Evolutionary conservation across 2,329 filamentous ascomycete genomes (phyloP), one percentile per base, ranked within the genome.

Genomic region (Penicillium glabrum): DNA sequence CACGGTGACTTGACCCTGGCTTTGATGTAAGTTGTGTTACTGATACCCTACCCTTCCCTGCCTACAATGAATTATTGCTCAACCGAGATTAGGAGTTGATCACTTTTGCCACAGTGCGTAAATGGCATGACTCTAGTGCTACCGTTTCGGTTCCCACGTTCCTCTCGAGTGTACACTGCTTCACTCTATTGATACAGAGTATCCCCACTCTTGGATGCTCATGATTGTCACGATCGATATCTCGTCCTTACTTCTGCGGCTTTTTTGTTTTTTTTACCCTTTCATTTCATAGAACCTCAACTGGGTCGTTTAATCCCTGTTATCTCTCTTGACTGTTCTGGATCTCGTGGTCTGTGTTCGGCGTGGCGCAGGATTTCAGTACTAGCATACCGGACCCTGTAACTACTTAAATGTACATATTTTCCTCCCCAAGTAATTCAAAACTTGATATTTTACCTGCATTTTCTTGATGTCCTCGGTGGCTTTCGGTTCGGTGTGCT

Each of bases 1-100:
- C 83, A 86, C 61, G 84, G 84, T 74, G 84, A 86, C 65, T 73
- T 86, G 58, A 86, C 84, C n/a, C 68, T 86, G 53, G 83, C 72
- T 53, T 66, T 79, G 43, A 69, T 78, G 76, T 78, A 73, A 72
- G 75, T 76, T 45, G n/a, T 21, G 39, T 14, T 5, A 33, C 48
- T 26, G 23, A 35, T 46, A 44, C 52, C 51, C 24, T 55, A n/a
- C 35, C 33, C 37, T 16, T 57, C 14, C 33, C 13, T 52, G 47
- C 21, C n/a, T 21, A 35, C n/a, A 14, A 41, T 31, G 29, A 46
- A 51, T 51, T 41, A 50, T 53, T 53, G 58, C 64, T 67, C 61
- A 67, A 61, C 50, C 54, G 57, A 52, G 58, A 61, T 31, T 61
- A 67, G 64, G 64, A 67, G 64, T 67, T 67, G 62, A 67, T 67